Evolutionary conservation across 345 rosid species (phyloP), one percentile per base, ranked within the genome.

Genomic region (Dimocarpus longan): DNA sequence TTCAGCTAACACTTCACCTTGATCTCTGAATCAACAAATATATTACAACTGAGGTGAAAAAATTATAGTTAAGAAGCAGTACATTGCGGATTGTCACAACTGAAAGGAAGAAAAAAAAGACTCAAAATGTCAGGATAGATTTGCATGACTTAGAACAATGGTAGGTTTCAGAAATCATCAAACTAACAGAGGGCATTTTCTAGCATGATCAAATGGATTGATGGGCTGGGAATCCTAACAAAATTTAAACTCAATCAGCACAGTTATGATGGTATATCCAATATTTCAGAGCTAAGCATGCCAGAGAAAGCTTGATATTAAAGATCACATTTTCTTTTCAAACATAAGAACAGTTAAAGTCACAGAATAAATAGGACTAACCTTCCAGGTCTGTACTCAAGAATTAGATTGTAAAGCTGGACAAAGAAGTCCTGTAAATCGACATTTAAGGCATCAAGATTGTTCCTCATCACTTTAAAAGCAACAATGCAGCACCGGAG

Each of bases 381-480:
- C 99, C 98, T 93, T 86, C 97, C 98, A 83, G 99, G 97, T 74
- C 95, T 91, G 81, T 92, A 97, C 81, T 96, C 97, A 10, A 94
- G 90, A 62, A 94, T 80, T 73, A 93, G 91, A 84, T 91, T 97
- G 91, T 93, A 97, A 43, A 97, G 91, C 86, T 93, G 98, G 78
- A 93, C 84, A 81, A 92, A 94, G 82, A 94, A 93, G 46, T 90
- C 98, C 81, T 97, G 98, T 80, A 97, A 84, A 86, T 97, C 99
- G 48, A 94, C 98, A 82, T 94, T 95, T 84, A 93, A 82, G 79
- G 98, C 99, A 82, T 94, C 94, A 37, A 96, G 94, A 84, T 96
- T 96, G 85, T 81, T 93, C 89, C 89, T 94, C 97, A 94, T 96
- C 80, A 94, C 97, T 89, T 87, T 94, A 85, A 94, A 96, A 71